Evolutionary conservation across 768 basidiomycete genomes (phyloP).

Genomic region (Mycena sanguinolenta): DNA sequence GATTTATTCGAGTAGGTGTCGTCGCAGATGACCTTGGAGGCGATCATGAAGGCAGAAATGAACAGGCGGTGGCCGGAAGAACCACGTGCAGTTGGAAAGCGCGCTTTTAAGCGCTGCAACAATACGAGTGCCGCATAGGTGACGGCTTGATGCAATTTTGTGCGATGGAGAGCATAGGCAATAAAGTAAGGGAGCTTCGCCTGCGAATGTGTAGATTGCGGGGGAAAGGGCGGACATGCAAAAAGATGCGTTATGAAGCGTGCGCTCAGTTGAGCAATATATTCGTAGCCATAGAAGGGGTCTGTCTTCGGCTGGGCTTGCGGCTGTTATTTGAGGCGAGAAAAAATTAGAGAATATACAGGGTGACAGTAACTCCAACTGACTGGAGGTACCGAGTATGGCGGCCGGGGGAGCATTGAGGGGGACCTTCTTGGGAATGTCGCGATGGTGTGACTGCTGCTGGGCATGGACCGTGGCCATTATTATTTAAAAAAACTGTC

Average conservation of each 20-base stretch:
- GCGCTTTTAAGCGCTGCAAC: slow-evolving; percentile 86
- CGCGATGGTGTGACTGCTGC: slow-evolving; percentile 31
- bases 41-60: slow-evolving; percentile 94
- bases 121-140: slow-evolving; percentile 77
- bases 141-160: slow-evolving; percentile 78
- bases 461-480: slow-evolving; percentile 36
- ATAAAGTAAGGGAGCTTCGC: slow-evolving; percentile 83
- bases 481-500: slow-evolving; percentile 25
- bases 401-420: slow-evolving; percentile 27
- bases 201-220: slow-evolving; percentile 66
- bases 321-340: slow-evolving; percentile 39
- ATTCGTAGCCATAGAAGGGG: slow-evolving; percentile 84
- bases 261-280: slow-evolving; percentile 74
- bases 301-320: slow-evolving; percentile 54
- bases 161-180: slow-evolving; percentile 89
- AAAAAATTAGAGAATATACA: slow-evolving; percentile 18
- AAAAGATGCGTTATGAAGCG: slow-evolving; percentile 90
- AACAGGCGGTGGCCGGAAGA: slow-evolving; percentile 92
- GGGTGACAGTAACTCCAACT: slow-evolving; percentile 8
- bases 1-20: slow-evolving; percentile 95
- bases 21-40: slow-evolving; percentile 93
- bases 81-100: slow-evolving; percentile 92
- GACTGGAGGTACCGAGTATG: slow-evolving; percentile 39
- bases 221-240: slow-evolving; percentile 87
- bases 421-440: slow-evolving; percentile 34